These are phyloP conservation scores for Hura crepitans DNA, from an alignment of 441 rosid genomes.

Conservation along the genomic window DNA sequence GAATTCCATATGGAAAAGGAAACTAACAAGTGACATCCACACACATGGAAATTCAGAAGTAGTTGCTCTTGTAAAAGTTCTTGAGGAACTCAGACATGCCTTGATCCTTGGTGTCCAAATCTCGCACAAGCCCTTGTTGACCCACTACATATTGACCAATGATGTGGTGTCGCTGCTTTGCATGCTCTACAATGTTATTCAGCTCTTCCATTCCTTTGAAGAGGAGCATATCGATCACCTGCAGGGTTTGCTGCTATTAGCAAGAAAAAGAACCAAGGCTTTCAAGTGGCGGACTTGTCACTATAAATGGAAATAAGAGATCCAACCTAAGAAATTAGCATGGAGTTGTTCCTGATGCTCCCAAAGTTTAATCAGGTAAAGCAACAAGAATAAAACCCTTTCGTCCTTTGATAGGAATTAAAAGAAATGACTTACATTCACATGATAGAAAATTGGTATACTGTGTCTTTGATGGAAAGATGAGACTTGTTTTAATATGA, in stretches of 20 bases:
- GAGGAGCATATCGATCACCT: slow-evolving; percentile 92
- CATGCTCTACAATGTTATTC: slow-evolving; percentile 71
- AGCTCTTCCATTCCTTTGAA: slow-evolving; percentile 95
- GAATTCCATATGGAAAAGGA: slow-evolving; percentile 15
- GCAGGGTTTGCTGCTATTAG: slow-evolving; percentile 34
- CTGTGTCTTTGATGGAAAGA: background rate
- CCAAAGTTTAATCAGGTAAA: background rate
- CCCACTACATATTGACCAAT: slow-evolving; percentile 86
- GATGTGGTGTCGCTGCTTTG: slow-evolving; percentile 96
- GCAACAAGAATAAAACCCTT: slow-evolving; percentile 1
- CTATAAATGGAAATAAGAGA: background rate
- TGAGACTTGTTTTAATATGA: background rate
- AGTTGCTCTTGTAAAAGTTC: slow-evolving; percentile 84
- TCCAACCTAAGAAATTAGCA: slow-evolving; percentile 1
- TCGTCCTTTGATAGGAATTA: background rate
- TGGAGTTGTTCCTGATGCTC: background rate
- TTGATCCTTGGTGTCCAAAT: slow-evolving; percentile 58
- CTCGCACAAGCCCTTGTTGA: slow-evolving; percentile 64
- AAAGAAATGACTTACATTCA: too few species aligned
- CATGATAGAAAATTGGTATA: background rate
- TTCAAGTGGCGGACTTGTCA: background rate
- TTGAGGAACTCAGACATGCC: slow-evolving; percentile 75
- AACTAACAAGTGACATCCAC: slow-evolving; percentile 7
- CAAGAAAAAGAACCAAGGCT: slow-evolving; percentile 1
- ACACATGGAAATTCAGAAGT: slow-evolving; percentile 44